These are phyloP conservation scores for Stephanocyclus meneghinianus DNA, from an alignment of 352 stramenopile species.

Conservation along the genomic window DNA sequence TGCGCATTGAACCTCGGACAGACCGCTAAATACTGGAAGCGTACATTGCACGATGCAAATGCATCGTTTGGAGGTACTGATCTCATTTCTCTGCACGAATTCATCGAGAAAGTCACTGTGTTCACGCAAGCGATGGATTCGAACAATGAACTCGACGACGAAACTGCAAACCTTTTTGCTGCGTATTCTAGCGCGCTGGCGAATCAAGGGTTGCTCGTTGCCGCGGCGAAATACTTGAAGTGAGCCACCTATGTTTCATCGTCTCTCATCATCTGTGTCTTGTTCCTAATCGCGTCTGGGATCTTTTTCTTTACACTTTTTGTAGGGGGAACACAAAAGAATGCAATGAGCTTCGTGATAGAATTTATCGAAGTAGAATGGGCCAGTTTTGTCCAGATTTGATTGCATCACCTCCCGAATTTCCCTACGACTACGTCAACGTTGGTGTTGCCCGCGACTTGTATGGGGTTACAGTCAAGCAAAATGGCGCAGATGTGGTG, in stretches of 20 bases:
- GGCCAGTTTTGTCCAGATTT: slow-evolving; percentile 49
- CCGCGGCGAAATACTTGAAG: slow-evolving; percentile 91
- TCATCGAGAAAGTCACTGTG: slow-evolving; percentile 95
- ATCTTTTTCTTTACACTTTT: background rate
- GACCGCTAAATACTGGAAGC: slow-evolving; percentile 89
- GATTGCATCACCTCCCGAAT: slow-evolving; percentile 64
- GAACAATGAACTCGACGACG: slow-evolving; percentile 86
- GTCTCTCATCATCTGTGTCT: slow-evolving; percentile 58
- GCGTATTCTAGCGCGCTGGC: slow-evolving; percentile 90
- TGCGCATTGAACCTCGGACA: slow-evolving; percentile 86
- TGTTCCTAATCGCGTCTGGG: background rate
- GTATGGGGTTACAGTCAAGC: slow-evolving; percentile 49
- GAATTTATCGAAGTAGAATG: slow-evolving; percentile 74
- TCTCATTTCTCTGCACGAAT: slow-evolving; percentile 90
- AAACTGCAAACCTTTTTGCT: slow-evolving; percentile 88
- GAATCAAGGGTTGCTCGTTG: slow-evolving; percentile 89
- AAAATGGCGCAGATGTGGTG: slow-evolving; percentile 6
- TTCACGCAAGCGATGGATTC: slow-evolving; percentile 86
- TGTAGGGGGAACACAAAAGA: slow-evolving; percentile 46
- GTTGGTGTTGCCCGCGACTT: slow-evolving; percentile 54
- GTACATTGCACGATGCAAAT: slow-evolving; percentile 83
- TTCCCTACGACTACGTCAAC: slow-evolving; percentile 69
- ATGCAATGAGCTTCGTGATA: slow-evolving; percentile 67
- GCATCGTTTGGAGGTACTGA: slow-evolving; percentile 70
- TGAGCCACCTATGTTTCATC: slow-evolving; percentile 29